Evolutionary conservation across 1,284 basidiomycete species (phyloP), one percentile per base, ranked within the genome.

Genomic region (Leccinum subrobustum): DNA sequence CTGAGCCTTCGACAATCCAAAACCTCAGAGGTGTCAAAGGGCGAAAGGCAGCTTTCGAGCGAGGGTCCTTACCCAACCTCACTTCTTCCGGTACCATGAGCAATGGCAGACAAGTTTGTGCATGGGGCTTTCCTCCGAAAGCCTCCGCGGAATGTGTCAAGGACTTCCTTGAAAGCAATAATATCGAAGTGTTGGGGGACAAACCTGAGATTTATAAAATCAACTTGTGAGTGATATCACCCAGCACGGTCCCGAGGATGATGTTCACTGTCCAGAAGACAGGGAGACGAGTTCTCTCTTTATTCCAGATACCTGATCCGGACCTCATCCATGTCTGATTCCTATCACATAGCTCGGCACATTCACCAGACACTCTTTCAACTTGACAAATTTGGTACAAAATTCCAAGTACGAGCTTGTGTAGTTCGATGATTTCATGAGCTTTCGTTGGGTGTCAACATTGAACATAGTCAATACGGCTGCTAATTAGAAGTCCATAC

Each of bases 51-150:
- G 79, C 79, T 44, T 69, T 75, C 4, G 70, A 76, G 57, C 73
- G 80, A 39, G 77, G 77, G 3, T 63, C 77, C 18, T 57, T 83
- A 25, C 68, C 66, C 11, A 52, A 59, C 20, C 61, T 70, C 12
- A 87, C 86, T 3, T 79, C 81, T 6, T 78, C 78, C 48, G 87
- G 81, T 18, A 79, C 82, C 16, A 70, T 86, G 39, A 76, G 81
- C 55, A 70, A 75, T 31, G 83, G 82, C 14, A 81, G 73, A 62
- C 79, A 78, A 58, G 88, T 91, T 18, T 77, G 85, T 9, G 64
- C 90, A 1, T 82, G 77, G 70, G 90, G 89, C 1, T 70, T 91
- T 31, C 87, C 88, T 0, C 81, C 80, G 1, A 83, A 70, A 63
- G 69, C 79, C 8, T 67, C 68, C 2, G 54, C 69, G 3, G 68